Base-by-base conservation (phyloP, 1,284 basidiomycete genomes). In the Malassezia japonica region DNA sequence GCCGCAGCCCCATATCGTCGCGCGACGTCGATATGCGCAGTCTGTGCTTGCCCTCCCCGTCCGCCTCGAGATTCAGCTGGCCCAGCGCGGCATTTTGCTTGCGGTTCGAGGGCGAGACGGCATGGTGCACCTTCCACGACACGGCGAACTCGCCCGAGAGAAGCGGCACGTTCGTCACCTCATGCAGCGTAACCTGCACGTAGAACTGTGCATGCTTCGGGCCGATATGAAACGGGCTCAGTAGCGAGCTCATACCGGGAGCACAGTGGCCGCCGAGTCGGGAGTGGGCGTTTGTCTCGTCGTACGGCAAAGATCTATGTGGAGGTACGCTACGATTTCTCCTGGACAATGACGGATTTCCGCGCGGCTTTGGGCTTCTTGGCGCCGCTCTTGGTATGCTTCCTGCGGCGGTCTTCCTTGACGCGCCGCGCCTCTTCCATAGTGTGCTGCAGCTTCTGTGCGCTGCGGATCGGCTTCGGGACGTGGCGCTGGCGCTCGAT, bases 281-380 rank as follows among this genome's bases (percentile, higher is more conserved):
- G n/a, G n/a, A n/a, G n/a, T n/a, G n/a, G n/a, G n/a, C n/a, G n/a
- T n/a, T n/a, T n/a, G n/a, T n/a, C n/a, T n/a, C n/a, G n/a, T n/a
- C n/a, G n/a, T n/a, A n/a, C n/a, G n/a, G n/a, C n/a, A n/a, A n/a
- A n/a, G n/a, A n/a, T n/a, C n/a, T n/a, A n/a, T n/a, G n/a, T n/a
- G n/a, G n/a, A 49, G 20, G 45, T 49, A n/a, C 13, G 32, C 50
- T 51, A 65, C 38, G 61, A 47, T 37, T 58, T 60, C 31, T 57
- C 34, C 20, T 58, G 48, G 15, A 70, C 46, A 16, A 72, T 59
- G 15, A 65, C 61, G 12, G 59, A 60, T 76, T 89, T 90, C 72
- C 85, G 82, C 76, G 91, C 91, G 31, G 90, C 82, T 71, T 86
- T 89, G 6, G 92, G 91, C 74, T 91, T 95, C 74, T 77, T 82